Base-by-base conservation (phyloP, 1,284 basidiomycete genomes). In the Stygiomarasmius scandens region DNA sequence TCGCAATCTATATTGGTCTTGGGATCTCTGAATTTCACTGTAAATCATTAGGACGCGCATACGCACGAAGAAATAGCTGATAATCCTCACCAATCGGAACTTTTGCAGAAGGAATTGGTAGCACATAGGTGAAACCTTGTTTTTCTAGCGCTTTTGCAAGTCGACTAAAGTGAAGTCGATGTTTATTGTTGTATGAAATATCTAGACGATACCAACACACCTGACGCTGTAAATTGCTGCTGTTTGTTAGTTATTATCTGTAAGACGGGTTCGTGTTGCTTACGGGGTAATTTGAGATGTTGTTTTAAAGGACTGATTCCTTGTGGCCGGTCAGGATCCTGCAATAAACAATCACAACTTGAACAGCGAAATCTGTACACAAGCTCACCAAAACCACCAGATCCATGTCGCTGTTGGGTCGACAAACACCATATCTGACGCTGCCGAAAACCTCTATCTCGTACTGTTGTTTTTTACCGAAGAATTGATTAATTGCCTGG, bases 1-100 rank as follows among this genome's bases (percentile, higher is more conserved):
- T 87, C 85, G 59, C 82, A 79, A 0, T 73, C 58, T 23, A 85
- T 60, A 6, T 69, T 67, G 0, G 77, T 80, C 0, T 24, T n/a
- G 1, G 69, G 73, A 61, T 86, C 82, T 9, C 55, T 64, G 58
- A 82, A 80, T 64, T 81, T 84, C 19, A 86, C 85, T 86, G 60
- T n/a, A 59, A 23, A 14, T 43, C 38, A 51, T 27, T 50, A 49
- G 38, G 34, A 41, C 23, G 27, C 25, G 38, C 1, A 34, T 34
- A 24, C 22, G 47, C 3, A 27, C 25, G 49, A 36, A 10, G 27
- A 54, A 34, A n/a, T n/a, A n/a, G n/a, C n/a, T 38, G 20, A 25
- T 49, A 23, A 34, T 11, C 64, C 68, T 34, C 55, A 82, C 84
- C 78, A 41, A 86, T 85, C 4, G 85, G 84, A 6, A 86, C 83